Conservation (phyloP, 2,329 filamentous ascomycete genomes). For the Paecilomyces dactylethromorphus region DNA sequence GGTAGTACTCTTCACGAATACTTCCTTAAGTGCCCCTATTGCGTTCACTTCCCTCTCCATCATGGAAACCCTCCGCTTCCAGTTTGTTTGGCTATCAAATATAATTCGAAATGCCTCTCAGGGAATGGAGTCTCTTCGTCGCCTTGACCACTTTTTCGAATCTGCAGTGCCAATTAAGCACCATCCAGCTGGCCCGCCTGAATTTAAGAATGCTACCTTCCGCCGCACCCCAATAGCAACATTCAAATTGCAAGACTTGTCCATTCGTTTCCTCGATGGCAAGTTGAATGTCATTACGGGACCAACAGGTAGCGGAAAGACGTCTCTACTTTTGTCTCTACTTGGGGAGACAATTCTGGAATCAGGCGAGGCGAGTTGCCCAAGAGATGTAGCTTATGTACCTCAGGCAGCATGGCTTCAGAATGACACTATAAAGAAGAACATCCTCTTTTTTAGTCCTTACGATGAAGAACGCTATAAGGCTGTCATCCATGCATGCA, state of each 20-base stretch:
- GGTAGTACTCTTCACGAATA: slow-evolving; percentile 43
- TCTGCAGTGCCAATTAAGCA: slow-evolving; percentile 43
- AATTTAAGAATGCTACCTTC: slow-evolving; percentile 43
- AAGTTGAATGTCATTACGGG: slow-evolving; percentile 51
- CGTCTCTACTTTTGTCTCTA: slow-evolving; percentile 41
- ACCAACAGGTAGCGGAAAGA: slow-evolving; percentile 52
- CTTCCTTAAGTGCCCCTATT: slow-evolving; percentile 48
- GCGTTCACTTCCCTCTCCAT: slow-evolving; percentile 53
- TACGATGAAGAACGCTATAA: slow-evolving; percentile 53
- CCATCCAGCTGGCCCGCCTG: slow-evolving; percentile 46
- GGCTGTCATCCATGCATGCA: slow-evolving; percentile 56
- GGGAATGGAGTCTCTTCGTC: slow-evolving; percentile 44
- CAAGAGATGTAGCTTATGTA: slow-evolving; percentile 51
- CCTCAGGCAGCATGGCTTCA: slow-evolving; percentile 61
- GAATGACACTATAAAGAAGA: slow-evolving; percentile 59
- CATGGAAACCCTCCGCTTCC: slow-evolving; percentile 48
- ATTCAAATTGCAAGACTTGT: slow-evolving; percentile 39
- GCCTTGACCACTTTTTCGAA: slow-evolving; percentile 50
- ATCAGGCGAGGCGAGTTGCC: slow-evolving; percentile 26
- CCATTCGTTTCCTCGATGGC: slow-evolving; percentile 46
- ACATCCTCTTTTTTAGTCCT: slow-evolving; percentile 56
- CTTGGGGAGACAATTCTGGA: slow-evolving; percentile 20
- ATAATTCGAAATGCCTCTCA: slow-evolving; percentile 38
- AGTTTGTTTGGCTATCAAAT: slow-evolving; percentile 46
- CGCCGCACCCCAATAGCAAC: slow-evolving; percentile 45